Evolutionary conservation across 179 eudicot genomes (phyloP), one percentile per base, ranked within the genome.

Genomic region (Patellifolia procumbens): DNA sequence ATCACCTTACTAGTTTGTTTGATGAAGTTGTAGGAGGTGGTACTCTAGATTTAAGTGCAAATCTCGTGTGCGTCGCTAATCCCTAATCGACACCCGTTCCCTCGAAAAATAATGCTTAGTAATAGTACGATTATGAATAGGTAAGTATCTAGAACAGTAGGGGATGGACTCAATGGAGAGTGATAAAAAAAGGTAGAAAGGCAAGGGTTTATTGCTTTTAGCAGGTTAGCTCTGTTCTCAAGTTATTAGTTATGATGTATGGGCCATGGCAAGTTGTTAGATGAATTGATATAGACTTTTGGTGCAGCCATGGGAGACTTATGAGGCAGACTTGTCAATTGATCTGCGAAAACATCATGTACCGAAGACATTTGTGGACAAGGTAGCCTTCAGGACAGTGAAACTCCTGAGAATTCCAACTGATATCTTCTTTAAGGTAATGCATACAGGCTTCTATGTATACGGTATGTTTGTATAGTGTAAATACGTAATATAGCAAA

Each of bases 281-380:
- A 9, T 55, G 31, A 24, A 79, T 49, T 49, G 20, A 43, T 55
- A 55, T 24, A 12, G 35, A 68, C 17, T n/a, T 72, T 2, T 12
- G 73, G 22, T 76, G 74, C 80, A 84, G 85, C 87, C 87, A 62
- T 81, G 85, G 85, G 87, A 81, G 45, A 81, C 83, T 4, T 84
- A 84, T 63, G 70, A 76, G 37, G 77, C 87, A 13, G 82, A 81
- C 60, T 58, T 84, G 55, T 72, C 85, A 7, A 84, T 84, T 70
- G 87, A 81, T 74, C 79, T 84, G 56, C 58, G 70, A 60, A 84
- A 84, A 46, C 87, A 84, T 63, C 87, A 84, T 22, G 78, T 71
- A 51, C 85, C 87, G 7, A 79, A 70, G 75, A 79, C 70, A 4
- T 72, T 84, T 43, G 2, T 70, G 51, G 87, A 84, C 81, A 85